Evolutionary conservation across 768 basidiomycete species (phyloP), one percentile per base, ranked within the genome.

Genomic region (Calocybe gangraenosa): DNA sequence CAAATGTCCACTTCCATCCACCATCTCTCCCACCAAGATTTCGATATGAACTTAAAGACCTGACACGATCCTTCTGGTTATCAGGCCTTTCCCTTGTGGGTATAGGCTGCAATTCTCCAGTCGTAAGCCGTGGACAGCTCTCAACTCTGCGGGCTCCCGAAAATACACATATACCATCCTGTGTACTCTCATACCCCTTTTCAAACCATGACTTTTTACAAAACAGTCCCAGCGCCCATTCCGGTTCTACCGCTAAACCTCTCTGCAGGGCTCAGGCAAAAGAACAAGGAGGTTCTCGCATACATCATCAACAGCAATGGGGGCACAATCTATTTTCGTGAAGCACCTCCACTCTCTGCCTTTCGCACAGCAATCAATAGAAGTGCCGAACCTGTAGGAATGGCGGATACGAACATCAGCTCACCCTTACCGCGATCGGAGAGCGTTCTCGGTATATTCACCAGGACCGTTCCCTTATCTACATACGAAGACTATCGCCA

Each of bases 401-500:
- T n/a, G n/a, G n/a, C n/a, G n/a, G n/a, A n/a, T n/a, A n/a, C n/a
- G n/a, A n/a, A n/a, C n/a, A n/a, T n/a, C n/a, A n/a, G 28, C 18
- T 23, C 8, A 22, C 11, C 5, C 19, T 28, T 28, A 28, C n/a
- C n/a, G n/a, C n/a, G n/a, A n/a, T n/a, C n/a, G n/a, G n/a, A n/a
- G n/a, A n/a, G n/a, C n/a, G n/a, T n/a, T n/a, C n/a, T 40, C 19
- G n/a, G 36, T 6, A n/a, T 14, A 10, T 48, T 48, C 35, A 23
- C 15, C 35, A 18, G 17, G 11, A 43, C 21, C 2, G 42, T 48
- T 10, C 47, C 47, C 13, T 34, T 48, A 7, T 43, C 47, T 4
- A 38, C 41, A 23, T 48, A 48, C 23, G 47, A 43, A n/a, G 47
- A 48, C 22, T 48, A 48, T 18, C 47, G 34, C n/a, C 37, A 41